Conservation (phyloP, 306 rosid genomes). For the Rubus parviflorus region DNA sequence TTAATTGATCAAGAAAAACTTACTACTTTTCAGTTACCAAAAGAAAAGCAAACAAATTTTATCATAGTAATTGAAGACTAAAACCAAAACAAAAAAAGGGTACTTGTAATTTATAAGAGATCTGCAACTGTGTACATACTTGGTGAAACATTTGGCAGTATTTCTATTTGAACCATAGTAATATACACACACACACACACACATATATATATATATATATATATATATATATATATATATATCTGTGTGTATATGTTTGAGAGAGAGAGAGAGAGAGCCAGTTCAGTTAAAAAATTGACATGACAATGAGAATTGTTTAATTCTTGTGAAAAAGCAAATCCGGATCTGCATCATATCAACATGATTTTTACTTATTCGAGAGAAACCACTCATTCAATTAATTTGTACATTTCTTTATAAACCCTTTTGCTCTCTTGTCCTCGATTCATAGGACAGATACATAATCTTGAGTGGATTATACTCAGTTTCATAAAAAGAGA, state of each 20-base stretch:
- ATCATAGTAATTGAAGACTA: neutral
- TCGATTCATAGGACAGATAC: neutral
- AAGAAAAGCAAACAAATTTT: too few relatives aligned
- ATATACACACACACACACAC: neutral
- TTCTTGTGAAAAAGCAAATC: neutral
- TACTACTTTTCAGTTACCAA: too few relatives aligned
- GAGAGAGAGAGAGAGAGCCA: neutral
- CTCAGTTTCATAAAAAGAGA: neutral
- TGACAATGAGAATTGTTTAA: neutral
- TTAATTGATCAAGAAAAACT: too few relatives aligned
- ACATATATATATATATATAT: too few relatives aligned
- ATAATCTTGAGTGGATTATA: neutral
- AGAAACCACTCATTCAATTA: neutral
- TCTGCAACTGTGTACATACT: neutral
- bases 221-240: too few relatives aligned
- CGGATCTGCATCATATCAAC: neutral
- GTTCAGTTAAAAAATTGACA: conserved; percentile 3
- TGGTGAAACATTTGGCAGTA: neutral
- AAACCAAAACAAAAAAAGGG: neutral
- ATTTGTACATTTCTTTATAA: neutral
- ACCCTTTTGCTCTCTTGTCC: neutral
- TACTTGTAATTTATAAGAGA: neutral
- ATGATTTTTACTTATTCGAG: neutral
- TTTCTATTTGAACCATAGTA: neutral
- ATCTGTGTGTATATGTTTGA: neutral